A percentile compares a stretch with the other conserved stretches of the same genome.
These are phyloP conservation scores for Phytophthora boehmeriae DNA, from an alignment of 352 stramenopile genomes.

Conservation along the genomic window DNA sequence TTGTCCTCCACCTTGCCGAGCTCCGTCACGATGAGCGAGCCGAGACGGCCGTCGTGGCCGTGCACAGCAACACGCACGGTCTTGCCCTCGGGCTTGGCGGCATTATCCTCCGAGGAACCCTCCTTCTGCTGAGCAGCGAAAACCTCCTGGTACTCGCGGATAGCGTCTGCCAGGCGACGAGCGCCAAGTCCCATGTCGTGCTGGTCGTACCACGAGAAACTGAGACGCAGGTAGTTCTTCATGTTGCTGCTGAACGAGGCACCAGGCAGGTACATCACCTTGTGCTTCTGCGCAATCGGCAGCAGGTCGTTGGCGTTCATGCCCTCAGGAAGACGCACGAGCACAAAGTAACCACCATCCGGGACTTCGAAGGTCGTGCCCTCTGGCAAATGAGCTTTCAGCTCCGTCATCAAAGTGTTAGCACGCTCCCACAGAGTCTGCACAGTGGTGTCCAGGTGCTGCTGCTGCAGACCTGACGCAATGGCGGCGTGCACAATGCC, in stretches of 20 bases:
- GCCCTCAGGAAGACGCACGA: constrained; percentile 78
- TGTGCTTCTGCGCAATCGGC: constrained; percentile 83
- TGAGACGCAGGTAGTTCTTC: constrained; percentile 89
- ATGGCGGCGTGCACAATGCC: constrained; percentile 86
- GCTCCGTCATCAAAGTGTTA: constrained; percentile 76
- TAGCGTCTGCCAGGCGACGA: constrained; percentile 69
- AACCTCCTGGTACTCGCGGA: constrained; percentile 64
- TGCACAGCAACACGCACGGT: constrained; percentile 72
- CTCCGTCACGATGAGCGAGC: constrained; percentile 73
- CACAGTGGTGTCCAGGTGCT: constrained; percentile 78
- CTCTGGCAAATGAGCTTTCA: constrained; percentile 64
- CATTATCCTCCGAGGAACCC: constrained; percentile 9
- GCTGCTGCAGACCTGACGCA: constrained; percentile 67
- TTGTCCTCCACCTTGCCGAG: constrained; percentile 54
- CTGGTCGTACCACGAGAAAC: constrained; percentile 89
- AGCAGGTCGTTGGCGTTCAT: constrained; percentile 81
- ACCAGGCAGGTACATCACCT: constrained; percentile 86
- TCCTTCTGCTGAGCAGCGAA: constrained; percentile 42
- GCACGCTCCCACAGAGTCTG: constrained; percentile 78
- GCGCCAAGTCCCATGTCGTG: constrained; percentile 79
- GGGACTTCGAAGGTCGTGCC: constrained; percentile 77
- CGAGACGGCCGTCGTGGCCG: constrained; percentile 69
- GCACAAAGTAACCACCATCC: constrained; percentile 90
- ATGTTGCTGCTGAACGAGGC: constrained; percentile 85
- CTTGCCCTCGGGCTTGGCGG: constrained; percentile 22